These are phyloP conservation scores for Thraustochytrium striatum DNA, from an alignment of 352 stramenopile genomes.

Conservation along the genomic window DNA sequence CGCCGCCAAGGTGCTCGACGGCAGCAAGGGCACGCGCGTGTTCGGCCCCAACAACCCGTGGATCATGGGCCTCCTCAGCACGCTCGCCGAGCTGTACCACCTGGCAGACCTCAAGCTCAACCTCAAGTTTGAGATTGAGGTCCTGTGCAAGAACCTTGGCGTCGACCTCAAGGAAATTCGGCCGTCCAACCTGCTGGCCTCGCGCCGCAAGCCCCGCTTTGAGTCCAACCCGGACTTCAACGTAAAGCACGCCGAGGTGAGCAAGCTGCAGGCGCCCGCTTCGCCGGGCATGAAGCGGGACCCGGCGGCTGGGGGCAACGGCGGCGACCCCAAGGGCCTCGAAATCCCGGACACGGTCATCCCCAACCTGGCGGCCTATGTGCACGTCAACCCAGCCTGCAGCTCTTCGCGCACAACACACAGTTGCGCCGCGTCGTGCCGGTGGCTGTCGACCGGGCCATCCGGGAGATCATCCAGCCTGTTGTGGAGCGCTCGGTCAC, in stretches of 20 bases:
- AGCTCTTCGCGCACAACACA: constrained; percentile 67
- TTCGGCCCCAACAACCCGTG: constrained; percentile 98
- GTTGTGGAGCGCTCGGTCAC: constrained; percentile 97
- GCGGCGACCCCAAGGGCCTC: neutral
- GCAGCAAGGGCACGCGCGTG: constrained; percentile 90
- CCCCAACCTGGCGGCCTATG: constrained; percentile 94
- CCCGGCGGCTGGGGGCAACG: neutral
- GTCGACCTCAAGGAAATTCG: constrained; percentile 94
- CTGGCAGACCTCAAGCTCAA: constrained; percentile 99
- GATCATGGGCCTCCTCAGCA: constrained; percentile 97
- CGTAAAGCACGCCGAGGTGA: constrained; percentile 66
- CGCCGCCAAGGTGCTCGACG: constrained; percentile 96
- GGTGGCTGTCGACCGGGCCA: constrained; percentile 92
- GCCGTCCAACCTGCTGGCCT: constrained; percentile 77
- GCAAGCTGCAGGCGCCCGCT: neutral
- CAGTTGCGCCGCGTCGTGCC: constrained; percentile 88
- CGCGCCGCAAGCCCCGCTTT: constrained; percentile 79
- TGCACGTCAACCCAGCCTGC: constrained; percentile 94
- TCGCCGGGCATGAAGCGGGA: constrained; percentile 53
- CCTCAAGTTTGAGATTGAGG: constrained; percentile 99
- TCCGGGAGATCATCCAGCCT: constrained; percentile 96
- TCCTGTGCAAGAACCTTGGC: constrained; percentile 97
- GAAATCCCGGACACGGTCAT: constrained; percentile 85
- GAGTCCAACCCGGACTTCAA: constrained; percentile 98
- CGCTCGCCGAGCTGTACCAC: constrained; percentile 95